Percentiles rank a stretch among this genome's conserved stretches.
phyloP scores from a whole-genome alignment of 2,329 filamentous ascomycete genomes.

The Clarireedia homoeocarpa region DNA sequence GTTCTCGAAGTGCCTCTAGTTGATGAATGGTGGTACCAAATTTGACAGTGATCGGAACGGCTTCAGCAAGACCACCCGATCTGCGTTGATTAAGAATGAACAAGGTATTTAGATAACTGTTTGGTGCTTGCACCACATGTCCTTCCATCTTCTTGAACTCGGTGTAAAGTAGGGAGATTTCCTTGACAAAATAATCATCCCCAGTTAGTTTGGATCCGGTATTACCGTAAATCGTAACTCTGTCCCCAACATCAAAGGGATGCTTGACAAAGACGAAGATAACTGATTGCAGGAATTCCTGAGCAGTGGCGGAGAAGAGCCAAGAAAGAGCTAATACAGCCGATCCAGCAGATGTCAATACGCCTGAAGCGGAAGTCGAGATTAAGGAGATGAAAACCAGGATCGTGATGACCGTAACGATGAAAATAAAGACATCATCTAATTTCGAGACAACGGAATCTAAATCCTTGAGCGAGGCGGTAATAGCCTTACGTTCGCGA shows the following conservation, averaged over 20 bases:
- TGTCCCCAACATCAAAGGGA: slow-evolving; percentile 91
- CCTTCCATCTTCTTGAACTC: slow-evolving; percentile 99
- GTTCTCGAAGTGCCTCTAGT: slow-evolving; percentile 72
- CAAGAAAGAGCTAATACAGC: slow-evolving; percentile 84
- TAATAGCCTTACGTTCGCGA: slow-evolving; percentile 89
- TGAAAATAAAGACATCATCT: slow-evolving; percentile 80
- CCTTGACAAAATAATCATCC: slow-evolving; percentile 94
- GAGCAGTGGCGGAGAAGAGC: slow-evolving; percentile 86
- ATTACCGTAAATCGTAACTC: slow-evolving; percentile 86
- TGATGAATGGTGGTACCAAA: slow-evolving; percentile 80
- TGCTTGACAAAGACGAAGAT: slow-evolving; percentile 97
- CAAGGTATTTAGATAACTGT: slow-evolving; percentile 84
- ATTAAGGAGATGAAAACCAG: slow-evolving; percentile 86
- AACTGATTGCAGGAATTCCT: slow-evolving; percentile 88
- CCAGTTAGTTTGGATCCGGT: slow-evolving; percentile 70
- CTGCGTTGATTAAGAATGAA: slow-evolving; percentile 94
- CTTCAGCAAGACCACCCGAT: slow-evolving; percentile 80
- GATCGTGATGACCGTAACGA: slow-evolving; percentile 72
- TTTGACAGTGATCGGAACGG: slow-evolving; percentile 74
- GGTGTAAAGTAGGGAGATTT: slow-evolving; percentile 86
- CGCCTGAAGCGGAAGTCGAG: slow-evolving; percentile 81
- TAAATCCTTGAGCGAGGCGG: slow-evolving; percentile 86
- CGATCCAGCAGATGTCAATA: slow-evolving; percentile 83
- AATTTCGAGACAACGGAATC: slow-evolving; percentile 90
- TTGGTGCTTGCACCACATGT: slow-evolving; percentile 90